Evolutionary conservation across 306 rosid genomes (phyloP), one percentile per base, ranked within the genome.

Genomic region (Prunus mume): DNA sequence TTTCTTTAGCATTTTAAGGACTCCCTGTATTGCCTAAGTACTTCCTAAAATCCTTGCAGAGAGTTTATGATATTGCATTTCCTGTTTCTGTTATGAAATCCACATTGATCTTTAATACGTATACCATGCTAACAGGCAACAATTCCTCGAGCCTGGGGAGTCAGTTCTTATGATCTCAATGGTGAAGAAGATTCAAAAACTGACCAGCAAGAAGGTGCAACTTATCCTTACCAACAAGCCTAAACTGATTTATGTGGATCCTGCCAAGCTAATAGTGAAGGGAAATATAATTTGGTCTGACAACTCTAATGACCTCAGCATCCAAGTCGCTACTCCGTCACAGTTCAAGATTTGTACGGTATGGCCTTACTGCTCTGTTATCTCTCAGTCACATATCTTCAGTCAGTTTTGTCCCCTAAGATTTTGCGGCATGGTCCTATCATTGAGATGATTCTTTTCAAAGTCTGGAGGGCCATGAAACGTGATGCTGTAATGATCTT

Each of bases 141-240:
- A 96, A 64, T 96, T 96, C 80, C 88, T 96, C 72, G 99, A 93
- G 30, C 99, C 98, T 41, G 98, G 96, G 43, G 99, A 96, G 84
- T 92, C 99, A 27, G 94, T 96, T 72, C 86, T 92, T 71, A 93
- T 92, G 98, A 96, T 96, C 79, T 89, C 99, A 70, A 91, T 89
- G 93, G 99, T 96, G 87, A 92, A 96, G 91, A 89, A 96, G 78
- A 13, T 92, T 63, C 98, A 87, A 84, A 96, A 92, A 72, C 73
- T 96, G 73, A 84, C 96, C 50, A 96, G 97, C 91, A 96, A 96
- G 87, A 96, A 96, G 87, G 98, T 96, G 87, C 99, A 96, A 86
- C 98, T 96, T 66, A 96, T 96, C 79, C 98, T 92, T 73, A 93
- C 99, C 75, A 96, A 96, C 91, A 92, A 93, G 76, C 99, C 98